Percentiles rank a stretch among this genome's conserved stretches.
Evolutionary conservation across 2,329 filamentous ascomycete species (phyloP).

Genomic region (Ilyonectria mors-panacis): DNA sequence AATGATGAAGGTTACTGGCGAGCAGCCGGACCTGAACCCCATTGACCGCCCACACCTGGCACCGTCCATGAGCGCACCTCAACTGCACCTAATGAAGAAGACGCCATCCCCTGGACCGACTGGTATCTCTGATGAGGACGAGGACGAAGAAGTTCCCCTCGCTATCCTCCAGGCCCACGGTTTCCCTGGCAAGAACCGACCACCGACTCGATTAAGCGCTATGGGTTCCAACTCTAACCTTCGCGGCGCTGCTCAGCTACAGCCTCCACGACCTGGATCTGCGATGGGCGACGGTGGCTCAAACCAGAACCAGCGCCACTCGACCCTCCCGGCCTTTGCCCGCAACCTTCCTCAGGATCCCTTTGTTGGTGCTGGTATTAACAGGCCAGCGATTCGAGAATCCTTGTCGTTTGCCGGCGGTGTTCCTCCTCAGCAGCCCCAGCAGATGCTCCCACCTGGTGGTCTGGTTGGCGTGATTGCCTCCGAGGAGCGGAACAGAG

Average conservation of each 20-base stretch:
- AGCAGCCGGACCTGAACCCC: constrained; percentile 59
- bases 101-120: constrained; percentile 57
- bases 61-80: constrained; percentile 74
- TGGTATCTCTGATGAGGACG: constrained; percentile 81
- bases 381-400: constrained; percentile 81
- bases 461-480: constrained; percentile 92
- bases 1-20: constrained; percentile 96
- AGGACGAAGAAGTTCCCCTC: constrained; percentile 90
- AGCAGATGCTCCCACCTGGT: constrained; percentile 71
- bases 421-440: constrained; percentile 56
- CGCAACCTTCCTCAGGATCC: constrained; percentile 87
- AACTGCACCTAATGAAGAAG: constrained; percentile 61
- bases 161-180: constrained; percentile 91
- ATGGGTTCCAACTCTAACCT: constrained; percentile 82
- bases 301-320: constrained; percentile 49
- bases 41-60: constrained; percentile 69
- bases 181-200: constrained; percentile 84
- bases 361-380: constrained; percentile 84
- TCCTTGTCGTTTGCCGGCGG: constrained; percentile 79
- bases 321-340: constrained; percentile 83
- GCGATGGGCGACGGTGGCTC: constrained; percentile 65
- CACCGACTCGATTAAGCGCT: constrained; percentile 76
- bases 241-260: constrained; percentile 64
- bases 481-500: constrained; percentile 83
- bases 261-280: constrained; percentile 68